Evolutionary conservation across 2,329 filamentous ascomycete species (phyloP).

Genomic region (Arthrinium phaeospermum): DNA sequence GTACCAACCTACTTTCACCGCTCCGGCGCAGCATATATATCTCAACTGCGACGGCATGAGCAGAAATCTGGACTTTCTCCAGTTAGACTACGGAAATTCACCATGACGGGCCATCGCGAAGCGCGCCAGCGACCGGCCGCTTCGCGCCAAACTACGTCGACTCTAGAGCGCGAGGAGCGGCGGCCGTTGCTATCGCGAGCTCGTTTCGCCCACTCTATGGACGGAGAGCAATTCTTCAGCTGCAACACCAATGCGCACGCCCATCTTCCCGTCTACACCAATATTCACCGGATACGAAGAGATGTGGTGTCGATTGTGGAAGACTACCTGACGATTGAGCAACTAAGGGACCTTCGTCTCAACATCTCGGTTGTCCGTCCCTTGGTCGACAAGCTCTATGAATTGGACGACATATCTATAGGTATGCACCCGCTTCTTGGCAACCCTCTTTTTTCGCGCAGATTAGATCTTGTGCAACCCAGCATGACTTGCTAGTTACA

Average conservation of each 20-base stretch:
- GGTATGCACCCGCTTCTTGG: conserved; percentile 49
- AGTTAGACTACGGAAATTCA: neutral
- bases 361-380: conserved; percentile 81
- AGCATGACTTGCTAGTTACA: conserved; percentile 8
- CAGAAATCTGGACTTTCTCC: neutral
- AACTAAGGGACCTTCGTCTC: conserved; percentile 80
- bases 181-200: conserved; percentile 45
- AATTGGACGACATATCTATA: conserved; percentile 79
- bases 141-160: conserved; percentile 26
- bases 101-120: conserved; percentile 24
- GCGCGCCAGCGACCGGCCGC: neutral
- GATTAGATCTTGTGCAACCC: neutral
- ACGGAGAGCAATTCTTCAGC: conserved; percentile 53
- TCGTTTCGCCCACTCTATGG: conserved; percentile 42
- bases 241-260: conserved; percentile 64
- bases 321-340: conserved; percentile 71
- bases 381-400: conserved; percentile 82
- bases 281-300: conserved; percentile 73
- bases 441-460: neutral
- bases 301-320: conserved; percentile 69
- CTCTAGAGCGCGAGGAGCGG: conserved; percentile 34
- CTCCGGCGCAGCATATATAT: neutral
- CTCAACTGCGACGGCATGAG: neutral
- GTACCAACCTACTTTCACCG: neutral
- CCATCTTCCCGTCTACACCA: conserved; percentile 75